These are phyloP conservation scores for Artemisia argyi DNA, from an alignment of 129 eudicot genomes.

Conservation along the genomic window DNA sequence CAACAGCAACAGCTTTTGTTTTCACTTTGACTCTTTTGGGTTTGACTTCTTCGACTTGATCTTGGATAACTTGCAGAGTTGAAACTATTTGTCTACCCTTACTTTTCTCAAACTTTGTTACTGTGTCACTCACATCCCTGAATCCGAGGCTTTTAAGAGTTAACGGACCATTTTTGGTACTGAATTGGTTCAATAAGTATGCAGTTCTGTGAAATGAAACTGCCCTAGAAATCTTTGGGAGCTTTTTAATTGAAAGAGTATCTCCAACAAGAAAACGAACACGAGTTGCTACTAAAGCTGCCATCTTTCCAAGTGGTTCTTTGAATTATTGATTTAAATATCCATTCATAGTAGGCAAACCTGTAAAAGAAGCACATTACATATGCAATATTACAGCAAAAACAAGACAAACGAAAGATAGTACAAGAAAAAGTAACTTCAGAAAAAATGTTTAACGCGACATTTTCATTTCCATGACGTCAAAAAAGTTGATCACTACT, in stretches of 20 bases:
- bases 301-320: constrained; percentile 40
- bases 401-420: not conserved
- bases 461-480: not conserved
- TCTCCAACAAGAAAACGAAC: constrained; percentile 67
- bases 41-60: constrained; percentile 32
- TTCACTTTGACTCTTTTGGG: constrained; percentile 48
- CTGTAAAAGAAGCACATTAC: constrained; percentile 13
- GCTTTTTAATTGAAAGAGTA: constrained; percentile 39
- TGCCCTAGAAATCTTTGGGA: constrained; percentile 43
- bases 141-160: constrained; percentile 73
- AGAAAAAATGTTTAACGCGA: not conserved
- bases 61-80: constrained; percentile 33
- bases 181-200: constrained; percentile 33
- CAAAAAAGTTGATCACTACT: not conserved
- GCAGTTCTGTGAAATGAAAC: constrained; percentile 42
- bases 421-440: not conserved
- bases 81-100: constrained; percentile 40
- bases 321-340: constrained; percentile 19
- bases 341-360: constrained; percentile 23
- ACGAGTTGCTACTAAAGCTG: constrained; percentile 59
- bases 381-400: not conserved
- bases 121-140: constrained; percentile 32
- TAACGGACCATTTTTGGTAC: constrained; percentile 47
- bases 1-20: constrained; percentile 33
- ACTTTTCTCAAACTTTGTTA: constrained; percentile 33